These are phyloP conservation scores for Fragaria ananassa DNA, from an alignment of 306 rosid species.

Conservation along the genomic window DNA sequence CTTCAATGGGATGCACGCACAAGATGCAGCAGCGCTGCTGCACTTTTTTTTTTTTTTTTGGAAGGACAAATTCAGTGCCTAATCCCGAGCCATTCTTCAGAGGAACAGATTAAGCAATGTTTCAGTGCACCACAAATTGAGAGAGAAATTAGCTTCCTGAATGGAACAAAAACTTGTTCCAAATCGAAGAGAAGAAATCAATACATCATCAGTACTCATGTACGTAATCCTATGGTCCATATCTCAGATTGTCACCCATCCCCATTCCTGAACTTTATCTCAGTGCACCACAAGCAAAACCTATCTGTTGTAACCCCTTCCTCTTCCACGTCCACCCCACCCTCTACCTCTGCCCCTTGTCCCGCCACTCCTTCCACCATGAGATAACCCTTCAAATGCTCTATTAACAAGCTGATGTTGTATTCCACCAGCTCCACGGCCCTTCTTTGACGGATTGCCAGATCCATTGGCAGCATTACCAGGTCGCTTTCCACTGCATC, in stretches of 20 bases:
- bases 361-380: conserved; percentile 51
- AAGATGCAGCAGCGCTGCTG: background rate
- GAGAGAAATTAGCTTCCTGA: conserved; percentile 29
- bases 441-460: conserved; percentile 62
- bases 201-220: conserved; percentile 42
- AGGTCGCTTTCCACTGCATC: conserved; percentile 78
- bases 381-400: conserved; percentile 79
- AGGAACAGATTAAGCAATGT: conserved; percentile 10
- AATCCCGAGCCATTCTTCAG: conserved; percentile 13
- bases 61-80: conserved; percentile 2
- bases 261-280: conserved; percentile 17
- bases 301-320: conserved; percentile 59
- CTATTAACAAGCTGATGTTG: conserved; percentile 83
- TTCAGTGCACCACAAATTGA: conserved; percentile 17
- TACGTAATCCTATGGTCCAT: conserved; percentile 29
- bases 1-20: conserved; percentile 17
- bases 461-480: conserved; percentile 53
- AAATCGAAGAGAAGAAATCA: conserved; percentile 34
- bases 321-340: conserved; percentile 78
- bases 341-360: conserved; percentile 59
- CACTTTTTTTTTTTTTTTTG: conserved; percentile 7
- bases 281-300: conserved; percentile 9
- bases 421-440: conserved; percentile 66
- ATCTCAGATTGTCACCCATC: conserved; percentile 5
- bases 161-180: conserved; percentile 45